A percentile compares a stretch with the other conserved stretches of the same genome.
These are phyloP conservation scores for Zasmidium citrigriseum DNA, from an alignment of 2,329 filamentous ascomycete genomes.

Conservation along the genomic window DNA sequence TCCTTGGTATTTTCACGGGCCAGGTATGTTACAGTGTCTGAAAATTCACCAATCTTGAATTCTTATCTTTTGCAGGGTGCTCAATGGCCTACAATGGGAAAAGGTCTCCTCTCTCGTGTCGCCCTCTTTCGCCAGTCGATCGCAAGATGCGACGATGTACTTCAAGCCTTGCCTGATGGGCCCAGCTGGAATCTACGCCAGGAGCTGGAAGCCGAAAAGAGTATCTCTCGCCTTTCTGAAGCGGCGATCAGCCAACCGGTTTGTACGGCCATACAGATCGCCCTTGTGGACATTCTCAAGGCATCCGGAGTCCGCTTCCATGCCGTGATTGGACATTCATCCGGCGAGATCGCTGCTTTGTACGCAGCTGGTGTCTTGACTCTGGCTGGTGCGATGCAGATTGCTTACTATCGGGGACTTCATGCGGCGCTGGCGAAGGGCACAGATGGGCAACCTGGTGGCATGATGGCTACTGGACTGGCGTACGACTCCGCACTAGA, in stretches of 20 bases:
- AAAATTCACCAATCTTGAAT: too few relatives aligned
- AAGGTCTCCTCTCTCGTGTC: constrained; percentile 23
- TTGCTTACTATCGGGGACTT: constrained; percentile 28
- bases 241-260: constrained; percentile 52
- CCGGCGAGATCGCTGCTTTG: constrained; percentile 37
- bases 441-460: constrained; percentile 22
- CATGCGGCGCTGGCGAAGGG: constrained; percentile 16
- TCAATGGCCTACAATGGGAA: constrained; percentile 34
- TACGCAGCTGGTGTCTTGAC: constrained; percentile 32
- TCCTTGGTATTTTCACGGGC: constrained; percentile 36
- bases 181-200: constrained; percentile 32
- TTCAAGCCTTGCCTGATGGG: constrained; percentile 13
- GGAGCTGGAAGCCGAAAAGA: constrained; percentile 50
- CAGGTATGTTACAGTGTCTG: constrained; percentile 17
- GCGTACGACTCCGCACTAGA: constrained; percentile 19
- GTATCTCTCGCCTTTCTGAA: constrained; percentile 22
- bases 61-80: constrained; percentile 23
- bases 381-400: constrained; percentile 19
- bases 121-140: constrained; percentile 22
- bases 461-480: constrained; percentile 38
- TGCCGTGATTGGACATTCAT: constrained; percentile 36
- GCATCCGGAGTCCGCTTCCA: constrained; percentile 27
- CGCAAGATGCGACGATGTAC: constrained; percentile 15
- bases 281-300: constrained; percentile 44
- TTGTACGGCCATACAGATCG: constrained; percentile 60